Conservation (phyloP, 352 stramenopile genomes). For the Phytophthora pluvialis region DNA sequence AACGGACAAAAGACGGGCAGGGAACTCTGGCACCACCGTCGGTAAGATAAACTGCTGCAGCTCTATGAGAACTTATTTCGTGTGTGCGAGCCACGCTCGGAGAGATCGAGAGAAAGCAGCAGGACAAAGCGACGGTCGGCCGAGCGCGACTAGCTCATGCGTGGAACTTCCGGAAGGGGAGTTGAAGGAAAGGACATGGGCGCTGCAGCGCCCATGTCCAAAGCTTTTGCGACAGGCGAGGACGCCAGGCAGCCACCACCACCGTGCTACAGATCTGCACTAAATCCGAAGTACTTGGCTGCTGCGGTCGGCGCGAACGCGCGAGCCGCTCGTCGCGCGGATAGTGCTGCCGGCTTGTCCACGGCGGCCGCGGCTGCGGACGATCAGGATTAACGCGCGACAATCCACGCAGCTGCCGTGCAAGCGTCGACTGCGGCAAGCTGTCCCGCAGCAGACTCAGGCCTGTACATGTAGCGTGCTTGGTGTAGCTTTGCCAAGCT, state of each 20-base stretch:
- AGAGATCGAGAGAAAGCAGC: too few relatives aligned
- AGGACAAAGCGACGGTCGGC: too few relatives aligned
- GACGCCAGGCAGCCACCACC: conserved; percentile 15
- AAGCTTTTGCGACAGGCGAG: conserved; percentile 17
- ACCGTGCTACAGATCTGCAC: neutral
- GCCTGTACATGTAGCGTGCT: too few relatives aligned
- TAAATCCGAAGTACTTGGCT: neutral
- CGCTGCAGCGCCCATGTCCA: conserved; percentile 2
- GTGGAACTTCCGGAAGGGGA: neutral
- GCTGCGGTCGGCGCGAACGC: conserved; percentile 13
- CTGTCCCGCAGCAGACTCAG: too few relatives aligned
- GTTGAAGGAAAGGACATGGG: conserved; percentile 11
- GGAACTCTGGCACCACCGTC: too few relatives aligned
- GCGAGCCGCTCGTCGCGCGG: conserved; percentile 19
- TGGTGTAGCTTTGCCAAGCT: too few relatives aligned
- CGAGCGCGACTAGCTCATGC: neutral
- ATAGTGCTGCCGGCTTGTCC: conserved; percentile 29
- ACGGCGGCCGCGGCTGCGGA: neutral
- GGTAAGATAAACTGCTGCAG: too few relatives aligned
- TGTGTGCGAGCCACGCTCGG: too few relatives aligned
- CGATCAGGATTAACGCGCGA: conserved; percentile 6
- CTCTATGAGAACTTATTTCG: too few relatives aligned
- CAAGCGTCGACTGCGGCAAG: conserved; percentile 4
- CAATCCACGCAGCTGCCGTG: conserved; percentile 11
- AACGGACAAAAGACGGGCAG: conserved; percentile 5